Evolutionary conservation across 1,139 yeast genomes (phyloP).

Genomic region (Saccharomyces hybrid): DNA sequence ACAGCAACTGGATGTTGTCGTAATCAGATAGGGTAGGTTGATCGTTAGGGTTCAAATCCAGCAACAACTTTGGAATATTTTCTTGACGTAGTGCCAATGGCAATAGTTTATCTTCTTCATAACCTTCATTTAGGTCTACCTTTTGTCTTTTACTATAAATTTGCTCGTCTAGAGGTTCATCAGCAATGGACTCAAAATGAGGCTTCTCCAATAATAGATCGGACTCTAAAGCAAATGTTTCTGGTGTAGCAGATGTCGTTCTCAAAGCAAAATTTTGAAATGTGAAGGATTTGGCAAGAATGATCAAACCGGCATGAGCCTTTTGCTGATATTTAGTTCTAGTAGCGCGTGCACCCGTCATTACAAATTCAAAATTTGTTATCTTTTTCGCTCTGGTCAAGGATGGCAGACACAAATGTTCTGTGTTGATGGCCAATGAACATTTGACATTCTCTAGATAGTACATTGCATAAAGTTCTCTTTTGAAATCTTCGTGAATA

Average conservation of each 20-base stretch:
- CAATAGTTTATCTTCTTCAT: conserved; percentile 37
- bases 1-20: conserved; percentile 65
- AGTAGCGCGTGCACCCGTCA: conserved; percentile 86
- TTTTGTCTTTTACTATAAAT: conserved; percentile 32
- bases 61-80: conserved; percentile 53
- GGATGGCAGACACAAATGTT: conserved; percentile 46
- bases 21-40: conserved; percentile 68
- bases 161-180: conserved; percentile 37
- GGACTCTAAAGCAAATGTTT: conserved; percentile 57
- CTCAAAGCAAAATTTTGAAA: conserved; percentile 22
- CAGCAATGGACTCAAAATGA: conserved; percentile 52
- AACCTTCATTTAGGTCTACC: conserved; percentile 28
- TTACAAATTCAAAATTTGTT: conserved; percentile 54
- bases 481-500: conserved; percentile 24
- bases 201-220: conserved; percentile 78
- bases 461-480: conserved; percentile 40
- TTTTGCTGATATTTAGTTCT: conserved; percentile 76
- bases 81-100: conserved; percentile 57
- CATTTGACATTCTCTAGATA: conserved; percentile 62
- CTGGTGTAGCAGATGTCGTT: conserved; percentile 36
- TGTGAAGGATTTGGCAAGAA: conserved; percentile 51
- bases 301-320: conserved; percentile 66
- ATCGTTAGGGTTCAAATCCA: conserved; percentile 63
- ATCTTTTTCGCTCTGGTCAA: conserved; percentile 47
- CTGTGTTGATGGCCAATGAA: conserved; percentile 54